A percentile compares a stretch with the other conserved stretches of the same genome.
phyloP scores from a whole-genome alignment of 805 yeast species.

The Candida odintsovae region DNA sequence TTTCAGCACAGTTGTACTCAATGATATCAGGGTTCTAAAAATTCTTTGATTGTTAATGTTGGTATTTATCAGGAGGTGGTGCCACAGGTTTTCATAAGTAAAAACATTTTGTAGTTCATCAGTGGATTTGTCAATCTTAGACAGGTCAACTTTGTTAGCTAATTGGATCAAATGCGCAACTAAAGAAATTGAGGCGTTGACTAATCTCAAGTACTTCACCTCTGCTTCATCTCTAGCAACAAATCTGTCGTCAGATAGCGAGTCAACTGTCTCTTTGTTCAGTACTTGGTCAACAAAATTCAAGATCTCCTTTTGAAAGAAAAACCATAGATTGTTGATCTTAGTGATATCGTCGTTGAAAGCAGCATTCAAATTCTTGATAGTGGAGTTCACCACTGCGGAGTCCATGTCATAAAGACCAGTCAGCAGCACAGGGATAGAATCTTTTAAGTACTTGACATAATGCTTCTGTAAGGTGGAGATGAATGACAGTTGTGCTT shows the following conservation, averaged over 20 bases:
- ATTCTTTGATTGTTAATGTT: slow-evolving; percentile 34
- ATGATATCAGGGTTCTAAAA: slow-evolving; percentile 34
- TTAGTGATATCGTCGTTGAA: slow-evolving; percentile 54
- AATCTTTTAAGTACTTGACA: slow-evolving; percentile 61
- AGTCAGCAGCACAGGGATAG: slow-evolving; percentile 67
- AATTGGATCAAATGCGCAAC: slow-evolving; percentile 30
- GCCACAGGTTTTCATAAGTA: slow-evolving; percentile 39
- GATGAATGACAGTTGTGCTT: slow-evolving; percentile 54
- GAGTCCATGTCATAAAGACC: slow-evolving; percentile 71
- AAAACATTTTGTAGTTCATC: slow-evolving; percentile 30
- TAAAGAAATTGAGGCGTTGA: slow-evolving; percentile 44
- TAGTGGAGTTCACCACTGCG: slow-evolving; percentile 47
- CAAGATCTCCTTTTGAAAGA: slow-evolving; percentile 52
- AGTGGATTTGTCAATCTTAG: slow-evolving; percentile 17
- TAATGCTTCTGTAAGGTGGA: slow-evolving; percentile 45
- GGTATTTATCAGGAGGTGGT: slow-evolving; percentile 28
- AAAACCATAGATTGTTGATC: slow-evolving; percentile 51
- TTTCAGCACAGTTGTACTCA: slow-evolving; percentile 29
- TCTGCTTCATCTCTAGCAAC: slow-evolving; percentile 60
- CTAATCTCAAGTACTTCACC: slow-evolving; percentile 55
- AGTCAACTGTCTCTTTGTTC: slow-evolving; percentile 49
- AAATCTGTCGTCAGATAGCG: slow-evolving; percentile 72
- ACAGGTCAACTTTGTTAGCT: slow-evolving; percentile 12
- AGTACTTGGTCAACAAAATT: slow-evolving; percentile 49
- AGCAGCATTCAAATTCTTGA: slow-evolving; percentile 39